Evolutionary conservation across 805 yeast species (phyloP).

Genomic region (Yamadazyma paraphyllophila): DNA sequence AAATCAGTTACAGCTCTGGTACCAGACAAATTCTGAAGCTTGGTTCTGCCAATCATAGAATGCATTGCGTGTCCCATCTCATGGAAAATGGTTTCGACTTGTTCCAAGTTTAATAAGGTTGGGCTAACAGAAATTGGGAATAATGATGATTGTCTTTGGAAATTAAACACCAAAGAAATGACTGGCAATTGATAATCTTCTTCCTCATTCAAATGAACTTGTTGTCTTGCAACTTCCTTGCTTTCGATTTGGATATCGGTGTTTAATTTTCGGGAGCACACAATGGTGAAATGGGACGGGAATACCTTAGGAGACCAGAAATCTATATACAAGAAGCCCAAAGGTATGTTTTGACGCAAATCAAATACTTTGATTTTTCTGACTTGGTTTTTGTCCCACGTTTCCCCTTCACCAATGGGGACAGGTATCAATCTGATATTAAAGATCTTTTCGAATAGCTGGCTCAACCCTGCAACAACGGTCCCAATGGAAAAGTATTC

Average conservation of each 20-base stretch:
- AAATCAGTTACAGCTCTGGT: constrained; percentile 95
- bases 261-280: constrained; percentile 83
- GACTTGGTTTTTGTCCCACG: constrained; percentile 80
- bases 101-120: constrained; percentile 66
- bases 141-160: constrained; percentile 34
- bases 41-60: constrained; percentile 91
- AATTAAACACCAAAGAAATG: constrained; percentile 85
- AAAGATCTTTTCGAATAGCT: constrained; percentile 66
- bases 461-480: constrained; percentile 78
- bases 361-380: constrained; percentile 75
- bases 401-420: constrained; percentile 64
- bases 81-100: constrained; percentile 92
- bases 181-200: constrained; percentile 78
- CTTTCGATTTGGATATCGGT: constrained; percentile 39
- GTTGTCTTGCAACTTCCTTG: constrained; percentile 18
- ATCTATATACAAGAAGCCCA: constrained; percentile 86
- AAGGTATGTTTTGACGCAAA: constrained; percentile 47
- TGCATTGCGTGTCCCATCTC: constrained; percentile 99
- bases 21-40: constrained; percentile 88
- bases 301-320: constrained; percentile 74
- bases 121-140: constrained; percentile 20
- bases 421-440: constrained; percentile 75
- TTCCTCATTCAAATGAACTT: constrained; percentile 41
- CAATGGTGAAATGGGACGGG: constrained; percentile 95
- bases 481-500: constrained; percentile 81